Conservation (phyloP, 495 filamentous ascomycete genomes). For the Penicillium maclennaniae region DNA sequence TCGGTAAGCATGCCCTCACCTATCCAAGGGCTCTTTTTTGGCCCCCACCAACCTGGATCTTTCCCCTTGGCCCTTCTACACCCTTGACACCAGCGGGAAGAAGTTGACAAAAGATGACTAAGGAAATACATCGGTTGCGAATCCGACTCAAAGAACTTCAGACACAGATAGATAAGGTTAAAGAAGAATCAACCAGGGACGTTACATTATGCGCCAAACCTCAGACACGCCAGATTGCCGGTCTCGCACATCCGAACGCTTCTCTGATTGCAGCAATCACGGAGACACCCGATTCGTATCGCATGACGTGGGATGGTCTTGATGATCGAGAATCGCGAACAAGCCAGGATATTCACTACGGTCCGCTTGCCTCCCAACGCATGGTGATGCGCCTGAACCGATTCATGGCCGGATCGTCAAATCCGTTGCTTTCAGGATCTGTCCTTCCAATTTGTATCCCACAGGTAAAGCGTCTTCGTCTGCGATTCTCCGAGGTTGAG, state of each 20-base stretch:
- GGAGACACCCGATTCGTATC: background rate
- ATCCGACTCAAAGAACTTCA: conserved; percentile 37
- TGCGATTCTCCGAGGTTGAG: too few relatives aligned
- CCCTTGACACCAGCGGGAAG: background rate
- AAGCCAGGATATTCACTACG: conserved; percentile 12
- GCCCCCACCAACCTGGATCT: too few relatives aligned
- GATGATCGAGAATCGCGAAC: conserved; percentile 7
- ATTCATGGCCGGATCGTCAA: too few relatives aligned
- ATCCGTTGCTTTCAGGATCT: too few relatives aligned
- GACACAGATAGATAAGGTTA: conserved; percentile 22
- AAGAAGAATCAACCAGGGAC: conserved; percentile 1
- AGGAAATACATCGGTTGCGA: conserved; percentile 43
- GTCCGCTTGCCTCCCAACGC: conserved; percentile 1
- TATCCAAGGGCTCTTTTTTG: too few relatives aligned
- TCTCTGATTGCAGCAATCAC: background rate
- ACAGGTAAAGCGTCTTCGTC: too few relatives aligned
- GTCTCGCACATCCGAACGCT: too few relatives aligned
- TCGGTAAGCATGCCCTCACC: too few relatives aligned
- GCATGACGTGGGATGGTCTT: conserved; percentile 17
- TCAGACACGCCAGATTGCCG: background rate
- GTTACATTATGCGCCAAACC: background rate
- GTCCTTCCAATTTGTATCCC: too few relatives aligned
- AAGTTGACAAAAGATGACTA: background rate
- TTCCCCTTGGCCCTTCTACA: too few relatives aligned
- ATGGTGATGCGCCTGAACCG: too few relatives aligned